Conservation (phyloP, 495 filamentous ascomycete genomes). For the Xylaria grammica region DNA sequence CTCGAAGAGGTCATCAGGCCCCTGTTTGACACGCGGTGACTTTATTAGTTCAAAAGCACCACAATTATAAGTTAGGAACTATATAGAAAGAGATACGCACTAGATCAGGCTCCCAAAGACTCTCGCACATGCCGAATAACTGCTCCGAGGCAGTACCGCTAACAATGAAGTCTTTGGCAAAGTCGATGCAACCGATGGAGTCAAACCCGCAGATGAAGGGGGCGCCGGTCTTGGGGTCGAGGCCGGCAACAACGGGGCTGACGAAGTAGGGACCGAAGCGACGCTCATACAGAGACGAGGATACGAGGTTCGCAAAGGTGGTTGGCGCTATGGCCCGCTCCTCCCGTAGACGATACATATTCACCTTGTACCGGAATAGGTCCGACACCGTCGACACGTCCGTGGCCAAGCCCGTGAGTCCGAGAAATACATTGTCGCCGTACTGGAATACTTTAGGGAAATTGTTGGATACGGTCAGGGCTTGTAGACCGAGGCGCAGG, state of each 20-base stretch:
- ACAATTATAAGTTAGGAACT: background rate
- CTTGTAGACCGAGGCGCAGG: constrained; percentile 94
- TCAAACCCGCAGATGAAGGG: constrained; percentile 99
- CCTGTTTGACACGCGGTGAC: constrained; percentile 51
- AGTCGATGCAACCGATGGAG: constrained; percentile 98
- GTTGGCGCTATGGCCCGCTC: constrained; percentile 92
- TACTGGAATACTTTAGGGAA: constrained; percentile 99
- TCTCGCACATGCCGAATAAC: constrained; percentile 98
- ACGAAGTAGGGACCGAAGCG: constrained; percentile 97
- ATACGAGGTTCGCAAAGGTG: constrained; percentile 96
- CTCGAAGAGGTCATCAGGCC: constrained; percentile 94
- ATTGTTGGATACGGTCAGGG: constrained; percentile 97
- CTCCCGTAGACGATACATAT: constrained; percentile 99
- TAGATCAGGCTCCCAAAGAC: constrained; percentile 95
- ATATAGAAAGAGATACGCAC: constrained; percentile 53
- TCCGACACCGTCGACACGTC: constrained; percentile 94
- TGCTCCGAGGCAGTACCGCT: constrained; percentile 95
- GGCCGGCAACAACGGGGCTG: constrained; percentile 88
- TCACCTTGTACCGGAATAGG: constrained; percentile 98
- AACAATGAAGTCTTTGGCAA: constrained; percentile 99
- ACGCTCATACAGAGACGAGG: constrained; percentile 85
- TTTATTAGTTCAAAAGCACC: background rate
- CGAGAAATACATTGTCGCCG: constrained; percentile 88
- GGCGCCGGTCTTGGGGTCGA: constrained; percentile 88
- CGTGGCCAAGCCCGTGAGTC: constrained; percentile 93